Conservation (phyloP, 2,329 filamentous ascomycete species). For the Cadophora gregata region DNA sequence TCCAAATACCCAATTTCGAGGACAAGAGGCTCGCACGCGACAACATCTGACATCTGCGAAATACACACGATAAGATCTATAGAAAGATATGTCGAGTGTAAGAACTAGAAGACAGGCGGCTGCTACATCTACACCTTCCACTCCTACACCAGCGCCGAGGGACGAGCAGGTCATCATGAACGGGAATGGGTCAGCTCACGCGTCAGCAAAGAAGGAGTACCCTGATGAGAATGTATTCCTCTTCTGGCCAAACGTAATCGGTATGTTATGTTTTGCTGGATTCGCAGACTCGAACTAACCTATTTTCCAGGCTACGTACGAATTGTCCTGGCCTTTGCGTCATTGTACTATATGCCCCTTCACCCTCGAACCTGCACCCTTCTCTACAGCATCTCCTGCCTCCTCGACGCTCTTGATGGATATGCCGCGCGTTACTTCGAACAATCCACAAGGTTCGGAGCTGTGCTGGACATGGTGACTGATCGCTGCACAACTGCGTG, state of each 20-base stretch:
- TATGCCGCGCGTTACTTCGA: slow-evolving; percentile 86
- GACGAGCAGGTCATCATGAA: slow-evolving; percentile 46
- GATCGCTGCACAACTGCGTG: slow-evolving; percentile 97
- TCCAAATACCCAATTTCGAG: slow-evolving; percentile 21
- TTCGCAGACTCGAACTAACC: slow-evolving; percentile 27
- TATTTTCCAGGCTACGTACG: slow-evolving; percentile 72
- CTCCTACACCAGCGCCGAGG: slow-evolving; percentile 38
- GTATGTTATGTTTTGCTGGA: slow-evolving; percentile 52
- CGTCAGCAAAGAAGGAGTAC: slow-evolving; percentile 46
- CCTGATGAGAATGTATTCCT: slow-evolving; percentile 77
- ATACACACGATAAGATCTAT: slow-evolving; percentile 21
- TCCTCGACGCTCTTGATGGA: slow-evolving; percentile 94
- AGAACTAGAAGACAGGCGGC: slow-evolving; percentile 43
- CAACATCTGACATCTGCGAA: slow-evolving; percentile 15
- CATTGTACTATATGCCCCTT: slow-evolving; percentile 98
- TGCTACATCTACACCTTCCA: slow-evolving; percentile 39
- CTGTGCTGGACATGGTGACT: slow-evolving; percentile 98
- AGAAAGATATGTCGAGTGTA: slow-evolving; percentile 40
- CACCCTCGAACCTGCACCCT: slow-evolving; percentile 95
- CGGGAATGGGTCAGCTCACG: slow-evolving; percentile 52
- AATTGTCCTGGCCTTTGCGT: slow-evolving; percentile 83
- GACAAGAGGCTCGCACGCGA: slow-evolving; percentile 30
- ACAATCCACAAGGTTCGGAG: slow-evolving; percentile 94
- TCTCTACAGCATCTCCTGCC: slow-evolving; percentile 90
- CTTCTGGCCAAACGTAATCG: slow-evolving; percentile 83